Evolutionary conservation across 2,329 filamentous ascomycete genomes (phyloP).

Genomic region (Dothideomycetes sp.): DNA sequence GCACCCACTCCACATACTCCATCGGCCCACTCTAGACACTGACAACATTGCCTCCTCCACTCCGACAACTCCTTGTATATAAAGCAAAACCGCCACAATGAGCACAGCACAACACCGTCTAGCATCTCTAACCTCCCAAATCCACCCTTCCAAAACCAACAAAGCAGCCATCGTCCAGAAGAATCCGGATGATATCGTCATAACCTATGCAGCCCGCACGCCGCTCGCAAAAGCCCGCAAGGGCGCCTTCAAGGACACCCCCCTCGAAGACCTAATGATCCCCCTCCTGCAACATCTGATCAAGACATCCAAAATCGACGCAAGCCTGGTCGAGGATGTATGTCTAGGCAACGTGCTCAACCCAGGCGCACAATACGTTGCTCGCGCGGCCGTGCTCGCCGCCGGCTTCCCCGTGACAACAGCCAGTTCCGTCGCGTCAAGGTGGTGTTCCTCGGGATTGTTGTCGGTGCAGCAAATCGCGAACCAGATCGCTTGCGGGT

Average conservation of each 20-base stretch:
- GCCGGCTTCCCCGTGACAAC: neutral
- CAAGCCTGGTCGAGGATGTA: neutral
- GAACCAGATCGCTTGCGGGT: neutral
- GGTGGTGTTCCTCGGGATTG: neutral
- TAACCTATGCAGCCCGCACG: slow-evolving; percentile 81
- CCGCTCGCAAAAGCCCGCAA: slow-evolving; percentile 79
- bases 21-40: no score
- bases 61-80: no score
- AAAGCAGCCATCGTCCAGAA: slow-evolving; percentile 33
- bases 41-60: no score
- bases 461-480: neutral
- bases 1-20: no score
- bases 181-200: slow-evolving; percentile 91
- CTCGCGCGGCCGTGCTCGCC: neutral
- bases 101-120: neutral
- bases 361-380: neutral
- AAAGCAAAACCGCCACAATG: no score
- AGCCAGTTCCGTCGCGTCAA: neutral
- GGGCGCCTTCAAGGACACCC: slow-evolving; percentile 89
- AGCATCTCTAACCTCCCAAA: neutral
- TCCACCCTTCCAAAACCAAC: neutral
- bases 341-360: neutral
- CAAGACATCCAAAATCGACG: neutral
- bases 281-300: neutral
- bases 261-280: slow-evolving; percentile 60